Percentiles rank a stretch among this genome's conserved stretches.
These are phyloP conservation scores for Tieghemiomyces parasiticus DNA, from an alignment of 192 early-diverging fungal species.

Conservation along the genomic window DNA sequence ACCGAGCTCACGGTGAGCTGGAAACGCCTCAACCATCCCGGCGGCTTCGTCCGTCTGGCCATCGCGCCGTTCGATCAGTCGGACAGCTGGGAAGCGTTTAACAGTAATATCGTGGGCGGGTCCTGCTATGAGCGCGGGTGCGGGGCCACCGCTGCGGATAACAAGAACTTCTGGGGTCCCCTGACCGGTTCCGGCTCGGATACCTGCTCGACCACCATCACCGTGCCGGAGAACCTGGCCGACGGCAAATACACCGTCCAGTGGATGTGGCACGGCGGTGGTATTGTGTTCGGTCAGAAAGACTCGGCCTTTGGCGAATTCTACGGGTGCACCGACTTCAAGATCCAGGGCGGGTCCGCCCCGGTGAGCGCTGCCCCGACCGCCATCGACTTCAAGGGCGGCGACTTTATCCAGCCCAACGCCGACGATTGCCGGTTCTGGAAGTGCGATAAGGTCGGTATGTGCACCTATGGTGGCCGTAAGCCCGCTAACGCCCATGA, in stretches of 20 bases:
- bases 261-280: constrained; percentile 47
- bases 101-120: constrained; percentile 31
- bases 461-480: constrained; percentile 37
- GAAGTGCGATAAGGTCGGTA: constrained; percentile 40
- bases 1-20: constrained; percentile 27
- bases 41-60: constrained; percentile 40
- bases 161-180: constrained; percentile 23
- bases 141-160: constrained; percentile 24
- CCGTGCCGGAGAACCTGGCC: constrained; percentile 32
- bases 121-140: constrained; percentile 42
- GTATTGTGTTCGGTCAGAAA: constrained; percentile 35
- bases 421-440: constrained; percentile 44
- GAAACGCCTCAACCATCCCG: constrained; percentile 42
- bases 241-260: constrained; percentile 39
- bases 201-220: constrained; percentile 31
- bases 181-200: constrained; percentile 34
- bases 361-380: constrained; percentile 17
- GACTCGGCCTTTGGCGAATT: constrained; percentile 43
- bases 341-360: constrained; percentile 27
- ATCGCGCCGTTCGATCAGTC: constrained; percentile 42
- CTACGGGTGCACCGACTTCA: constrained; percentile 37
- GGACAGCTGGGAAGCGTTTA: constrained; percentile 36
- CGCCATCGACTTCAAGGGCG: constrained; percentile 25
- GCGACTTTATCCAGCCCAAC: constrained; percentile 33
- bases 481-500: constrained; percentile 14